A percentile compares a stretch with the other conserved stretches of the same genome.
Evolutionary conservation across 306 rosid species (phyloP).

Genomic region (Vicia villosa): DNA sequence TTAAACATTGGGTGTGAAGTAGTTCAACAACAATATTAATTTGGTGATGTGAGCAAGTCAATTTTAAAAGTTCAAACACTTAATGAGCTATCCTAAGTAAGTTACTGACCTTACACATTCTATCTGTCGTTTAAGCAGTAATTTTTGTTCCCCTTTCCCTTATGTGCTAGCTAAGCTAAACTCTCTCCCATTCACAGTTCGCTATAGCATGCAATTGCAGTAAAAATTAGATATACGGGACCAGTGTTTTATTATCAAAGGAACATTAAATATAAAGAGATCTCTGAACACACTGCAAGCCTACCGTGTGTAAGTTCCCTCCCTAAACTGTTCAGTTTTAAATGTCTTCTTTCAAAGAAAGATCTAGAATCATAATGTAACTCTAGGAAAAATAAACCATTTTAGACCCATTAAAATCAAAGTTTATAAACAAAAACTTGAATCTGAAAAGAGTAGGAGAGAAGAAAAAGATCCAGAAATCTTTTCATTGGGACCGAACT

Average conservation of each 20-base stretch:
- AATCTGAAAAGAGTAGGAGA: neutral
- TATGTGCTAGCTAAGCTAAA: constrained; percentile 26
- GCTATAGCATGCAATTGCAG: neutral
- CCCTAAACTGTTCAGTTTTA: constrained; percentile 22
- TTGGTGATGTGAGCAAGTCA: neutral
- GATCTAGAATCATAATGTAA: neutral
- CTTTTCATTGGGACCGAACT: constrained; percentile 3
- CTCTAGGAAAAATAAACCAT: neutral
- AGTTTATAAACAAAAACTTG: neutral
- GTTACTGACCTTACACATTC: neutral
- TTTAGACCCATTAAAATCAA: constrained; percentile 4
- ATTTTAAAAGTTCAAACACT: constrained; percentile 20
- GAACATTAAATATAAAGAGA: constrained; percentile 5
- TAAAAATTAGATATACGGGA: neutral
- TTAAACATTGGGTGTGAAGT: neutral
- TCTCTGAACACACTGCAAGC: neutral
- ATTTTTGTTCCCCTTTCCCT: constrained; percentile 20
- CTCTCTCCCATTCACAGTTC: constrained; percentile 5
- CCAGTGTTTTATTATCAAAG: constrained; percentile 22
- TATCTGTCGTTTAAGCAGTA: constrained; percentile 23
- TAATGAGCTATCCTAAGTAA: constrained; percentile 11
- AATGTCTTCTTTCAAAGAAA: neutral
- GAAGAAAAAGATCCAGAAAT: constrained; percentile 26
- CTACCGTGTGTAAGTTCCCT: constrained; percentile 8
- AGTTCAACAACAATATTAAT: constrained; percentile 20